Base-by-base conservation (phyloP, 441 rosid species). In the Gossypium schwendimanii region DNA sequence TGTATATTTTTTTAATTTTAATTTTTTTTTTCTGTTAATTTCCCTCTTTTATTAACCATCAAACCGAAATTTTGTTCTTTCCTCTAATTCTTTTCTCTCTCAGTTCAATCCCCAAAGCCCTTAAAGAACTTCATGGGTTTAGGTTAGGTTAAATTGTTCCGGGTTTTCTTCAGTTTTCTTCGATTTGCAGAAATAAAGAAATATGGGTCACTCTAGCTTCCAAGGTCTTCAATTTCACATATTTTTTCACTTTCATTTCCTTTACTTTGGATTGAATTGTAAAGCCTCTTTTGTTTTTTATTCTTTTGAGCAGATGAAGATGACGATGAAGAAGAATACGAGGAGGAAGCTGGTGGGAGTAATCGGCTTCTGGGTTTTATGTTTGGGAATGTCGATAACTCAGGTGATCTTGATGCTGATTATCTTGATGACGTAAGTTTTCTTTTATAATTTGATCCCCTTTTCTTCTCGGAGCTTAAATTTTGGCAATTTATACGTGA, bases 401-500 rank as follows among this genome's bases (percentile, higher is more conserved):
- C 94, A 6, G 99, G 99, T 10, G 98, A 93, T 80, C 93, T 95
- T 66, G 99, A 95, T 73, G 96, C 86, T 63, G 99, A 95, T 86
- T 95, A 95, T 81, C 98, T 95, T 70, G 99, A 95, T 78, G 95
- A 93, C 96, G 98, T 93, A 74, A 75, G 59, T 17, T 45, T 76
- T 62, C 33, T 64, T 45, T 50, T 72, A 24, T 45, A 41, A 14
- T 63, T 66, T 72, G 18, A 2, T 68, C 8, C 69, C 36, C 15
- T 68, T 45, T 58, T 3, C n/a, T 0, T 71, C 45, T 47, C n/a
- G 50, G 39, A 47, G 57, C 57, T 45, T 21, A 24, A n/a, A 7
- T 11, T 65, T 47, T 47, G 6, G 57, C 15, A 66, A 66, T 66
- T 23, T 66, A 7, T n/a, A 14, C 5, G 3, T 8, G 39, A 47